These are phyloP conservation scores for Trichosporon inkin DNA, from an alignment of 1,284 basidiomycete genomes.

Conservation along the genomic window DNA sequence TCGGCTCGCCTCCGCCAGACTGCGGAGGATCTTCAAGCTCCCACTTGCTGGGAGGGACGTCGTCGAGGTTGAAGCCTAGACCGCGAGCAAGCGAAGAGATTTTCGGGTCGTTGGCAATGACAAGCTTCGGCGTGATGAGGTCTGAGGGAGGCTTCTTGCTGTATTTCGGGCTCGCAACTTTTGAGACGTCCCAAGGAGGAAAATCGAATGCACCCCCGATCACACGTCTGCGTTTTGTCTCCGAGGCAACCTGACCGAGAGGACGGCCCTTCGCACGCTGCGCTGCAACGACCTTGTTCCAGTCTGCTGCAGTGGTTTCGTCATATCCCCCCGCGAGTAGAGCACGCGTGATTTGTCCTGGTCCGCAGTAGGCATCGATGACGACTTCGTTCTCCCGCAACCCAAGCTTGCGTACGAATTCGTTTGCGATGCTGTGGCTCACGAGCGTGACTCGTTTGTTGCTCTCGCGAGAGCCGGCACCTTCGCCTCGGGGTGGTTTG, in stretches of 20 bases:
- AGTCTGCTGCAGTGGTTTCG: constrained; percentile 18
- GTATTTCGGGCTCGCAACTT: background rate
- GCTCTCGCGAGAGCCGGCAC: constrained; percentile 9
- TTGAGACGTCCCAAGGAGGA: constrained; percentile 12
- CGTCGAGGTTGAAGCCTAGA: constrained; percentile 22
- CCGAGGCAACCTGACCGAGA: background rate
- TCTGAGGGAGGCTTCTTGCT: no score
- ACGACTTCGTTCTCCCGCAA: constrained; percentile 37
- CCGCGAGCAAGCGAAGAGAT: constrained; percentile 23
- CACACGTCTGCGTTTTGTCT: background rate
- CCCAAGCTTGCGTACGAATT: constrained; percentile 36
- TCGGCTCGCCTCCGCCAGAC: background rate
- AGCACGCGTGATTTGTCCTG: constrained; percentile 34
- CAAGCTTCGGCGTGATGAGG: constrained; percentile 19
- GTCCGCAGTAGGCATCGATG: constrained; percentile 35
- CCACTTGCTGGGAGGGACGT: constrained; percentile 7
- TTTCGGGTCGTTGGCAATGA: constrained; percentile 34
- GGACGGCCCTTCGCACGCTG: background rate
- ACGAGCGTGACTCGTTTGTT: constrained; percentile 28
- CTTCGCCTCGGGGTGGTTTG: background rate
- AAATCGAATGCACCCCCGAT: constrained; percentile 5
- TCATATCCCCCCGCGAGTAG: constrained; percentile 34
- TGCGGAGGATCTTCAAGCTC: constrained; percentile 6
- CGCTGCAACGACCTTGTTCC: constrained; percentile 14
- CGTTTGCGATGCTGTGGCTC: constrained; percentile 25